Conservation (phyloP, 2,329 filamentous ascomycete species). For the Leptographium lundbergii region DNA sequence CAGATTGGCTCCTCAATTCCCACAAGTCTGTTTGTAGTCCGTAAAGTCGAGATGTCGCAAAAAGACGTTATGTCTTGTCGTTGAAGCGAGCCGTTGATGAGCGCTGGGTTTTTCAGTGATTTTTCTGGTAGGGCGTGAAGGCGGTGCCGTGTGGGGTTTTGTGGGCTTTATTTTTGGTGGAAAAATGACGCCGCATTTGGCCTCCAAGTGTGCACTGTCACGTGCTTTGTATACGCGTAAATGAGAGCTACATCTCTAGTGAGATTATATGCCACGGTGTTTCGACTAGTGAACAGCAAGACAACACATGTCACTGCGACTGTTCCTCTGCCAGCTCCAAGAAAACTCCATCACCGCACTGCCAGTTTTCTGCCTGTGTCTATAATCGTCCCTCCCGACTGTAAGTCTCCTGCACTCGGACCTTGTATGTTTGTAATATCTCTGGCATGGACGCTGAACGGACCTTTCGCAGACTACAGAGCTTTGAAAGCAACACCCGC, state of each 20-base stretch:
- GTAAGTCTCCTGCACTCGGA: neutral
- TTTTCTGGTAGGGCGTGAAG: neutral
- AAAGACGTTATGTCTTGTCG: neutral
- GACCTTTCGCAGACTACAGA: neutral
- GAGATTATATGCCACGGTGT: constrained; percentile 2
- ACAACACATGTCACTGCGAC: neutral
- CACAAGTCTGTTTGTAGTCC: neutral
- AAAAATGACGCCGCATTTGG: neutral
- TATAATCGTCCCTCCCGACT: neutral
- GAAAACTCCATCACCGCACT: neutral
- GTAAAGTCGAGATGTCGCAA: neutral
- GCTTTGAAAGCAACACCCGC: neutral
- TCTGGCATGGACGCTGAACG: neutral
- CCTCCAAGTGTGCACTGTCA: neutral
- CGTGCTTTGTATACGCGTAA: neutral
- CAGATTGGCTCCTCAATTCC: neutral
- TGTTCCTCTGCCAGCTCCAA: neutral
- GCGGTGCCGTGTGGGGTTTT: neutral
- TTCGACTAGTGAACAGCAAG: neutral
- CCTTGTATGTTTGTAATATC: neutral
- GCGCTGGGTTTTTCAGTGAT: neutral
- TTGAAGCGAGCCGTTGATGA: neutral
- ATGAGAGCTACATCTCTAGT: neutral
- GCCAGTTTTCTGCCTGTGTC: neutral
- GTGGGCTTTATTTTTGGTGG: constrained; percentile 1